Evolutionary conservation across 352 stramenopile genomes (phyloP).

Genomic region (Aphanomyces astaci): DNA sequence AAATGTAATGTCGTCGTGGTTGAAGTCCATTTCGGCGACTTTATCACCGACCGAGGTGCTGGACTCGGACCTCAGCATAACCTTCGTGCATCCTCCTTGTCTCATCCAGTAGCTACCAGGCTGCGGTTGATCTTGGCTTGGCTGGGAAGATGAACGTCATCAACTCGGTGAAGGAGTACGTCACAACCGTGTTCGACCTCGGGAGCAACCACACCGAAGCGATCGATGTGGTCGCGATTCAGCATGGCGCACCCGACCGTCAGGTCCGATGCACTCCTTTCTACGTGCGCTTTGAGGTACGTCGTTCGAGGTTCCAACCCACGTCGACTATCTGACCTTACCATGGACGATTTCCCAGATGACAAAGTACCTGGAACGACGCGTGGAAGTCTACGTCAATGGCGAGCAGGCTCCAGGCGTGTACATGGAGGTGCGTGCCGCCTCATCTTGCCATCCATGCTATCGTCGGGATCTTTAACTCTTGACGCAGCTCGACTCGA

Average conservation of each 20-base stretch:
- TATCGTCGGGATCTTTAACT: no score
- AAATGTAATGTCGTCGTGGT: not conserved
- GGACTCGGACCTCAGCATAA: no score
- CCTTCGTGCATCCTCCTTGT: not conserved
- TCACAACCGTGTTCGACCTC: slow-evolving; percentile 70
- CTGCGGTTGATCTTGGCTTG: no score
- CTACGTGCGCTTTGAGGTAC: slow-evolving; percentile 67
- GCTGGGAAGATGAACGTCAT: slow-evolving; percentile 63
- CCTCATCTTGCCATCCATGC: no score
- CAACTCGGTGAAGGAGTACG: slow-evolving; percentile 81
- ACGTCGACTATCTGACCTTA: not conserved
- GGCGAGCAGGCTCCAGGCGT: slow-evolving; percentile 41
- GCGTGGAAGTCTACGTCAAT: slow-evolving; percentile 54
- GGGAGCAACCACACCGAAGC: slow-evolving; percentile 54
- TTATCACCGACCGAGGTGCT: not conserved
- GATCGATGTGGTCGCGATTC: slow-evolving; percentile 77
- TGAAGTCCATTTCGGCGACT: not conserved
- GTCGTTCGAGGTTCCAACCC: slow-evolving; percentile 31
- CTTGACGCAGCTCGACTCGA: slow-evolving; percentile 35
- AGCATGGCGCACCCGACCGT: slow-evolving; percentile 49
- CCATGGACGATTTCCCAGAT: not conserved
- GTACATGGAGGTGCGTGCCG: slow-evolving; percentile 56
- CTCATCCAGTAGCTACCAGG: no score
- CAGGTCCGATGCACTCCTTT: slow-evolving; percentile 63
- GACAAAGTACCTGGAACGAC: slow-evolving; percentile 3